Conservation (phyloP, 805 yeast species). For the Starmerella stigmatis region DNA sequence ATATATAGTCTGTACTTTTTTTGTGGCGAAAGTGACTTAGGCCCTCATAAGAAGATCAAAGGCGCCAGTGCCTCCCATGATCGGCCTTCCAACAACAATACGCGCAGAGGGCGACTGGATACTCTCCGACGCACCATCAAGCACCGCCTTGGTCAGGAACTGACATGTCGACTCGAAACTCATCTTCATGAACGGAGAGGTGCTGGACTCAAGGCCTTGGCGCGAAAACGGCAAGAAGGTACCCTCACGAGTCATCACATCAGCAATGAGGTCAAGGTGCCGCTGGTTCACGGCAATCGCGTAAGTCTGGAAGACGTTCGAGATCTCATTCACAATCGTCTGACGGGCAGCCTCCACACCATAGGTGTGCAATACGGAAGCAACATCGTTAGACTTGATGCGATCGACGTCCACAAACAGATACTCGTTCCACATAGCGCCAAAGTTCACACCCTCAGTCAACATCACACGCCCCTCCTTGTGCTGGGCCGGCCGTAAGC, state of each 20-base stretch:
- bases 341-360: slow-evolving; percentile 99
- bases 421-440: slow-evolving; percentile 96
- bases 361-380: slow-evolving; percentile 78
- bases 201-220: slow-evolving; percentile 93
- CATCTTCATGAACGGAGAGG: slow-evolving; percentile 97
- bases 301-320: slow-evolving; percentile 89
- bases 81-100: slow-evolving; percentile 81
- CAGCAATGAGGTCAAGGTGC: slow-evolving; percentile 94
- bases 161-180: slow-evolving; percentile 97
- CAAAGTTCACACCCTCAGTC: slow-evolving; percentile 97
- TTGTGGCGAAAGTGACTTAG: background rate
- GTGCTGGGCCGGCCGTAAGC: slow-evolving; percentile 69
- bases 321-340: slow-evolving; percentile 91
- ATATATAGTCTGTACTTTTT: background rate
- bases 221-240: slow-evolving; percentile 92
- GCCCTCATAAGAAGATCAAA: slow-evolving; percentile 52
- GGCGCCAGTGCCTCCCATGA: slow-evolving; percentile 90
- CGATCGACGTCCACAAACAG: slow-evolving; percentile 83
- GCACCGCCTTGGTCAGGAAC: slow-evolving; percentile 90
- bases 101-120: slow-evolving; percentile 88
- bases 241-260: slow-evolving; percentile 99
- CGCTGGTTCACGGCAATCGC: slow-evolving; percentile 88
- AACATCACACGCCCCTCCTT: slow-evolving; percentile 66
- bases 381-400: slow-evolving; percentile 84
- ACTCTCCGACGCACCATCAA: slow-evolving; percentile 81